Base-by-base conservation (phyloP, 2,329 filamentous ascomycete genomes). In the Colletotrichum acutatum region DNA sequence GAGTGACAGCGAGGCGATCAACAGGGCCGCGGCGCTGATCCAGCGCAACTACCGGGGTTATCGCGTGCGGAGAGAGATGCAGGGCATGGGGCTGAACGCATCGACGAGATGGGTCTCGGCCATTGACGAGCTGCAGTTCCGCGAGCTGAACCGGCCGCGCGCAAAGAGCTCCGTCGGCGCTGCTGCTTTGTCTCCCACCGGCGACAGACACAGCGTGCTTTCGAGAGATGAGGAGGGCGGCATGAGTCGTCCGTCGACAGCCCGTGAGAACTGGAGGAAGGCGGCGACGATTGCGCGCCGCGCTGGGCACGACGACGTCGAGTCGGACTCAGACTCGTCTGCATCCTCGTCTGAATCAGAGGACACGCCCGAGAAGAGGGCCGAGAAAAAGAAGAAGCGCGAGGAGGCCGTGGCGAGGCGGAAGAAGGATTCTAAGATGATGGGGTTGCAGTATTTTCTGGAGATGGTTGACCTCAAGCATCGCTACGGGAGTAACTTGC, bases 401-500 rank as follows among this genome's bases (percentile, higher is more conserved):
- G 80, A 85, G 9, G 84, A 90, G 76, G 83, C 87, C 69, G 90
- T 89, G 78, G 83, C 84, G 0, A 86, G 89, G 76, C 86, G 91
- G 46, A 90, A 90, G 72, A 89, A 91, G 76, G 90, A 89, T 5
- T 91, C 94, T 1, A 94, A 92, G 80, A 92, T 90, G 80, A 96
- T 97, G 93, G 94, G 94, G 22, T 81, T 97, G 46, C 92, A 94
- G 78, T 97, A 97, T 79, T 97, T 97, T 75, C 85, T 91, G 14
- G 89, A 98, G 78, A 95, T 97, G 93, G 92, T 96, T 8, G 94
- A 97, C 80, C 84, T 91, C 59, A 95, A 97, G 81, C 95, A 98
- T 80, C 90, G 95, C 4, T 97, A 98, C 78, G 95, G 95, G 4
- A 93, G 91, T 66, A 97, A 97, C 76, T 82, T 98, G 63, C 88